A percentile compares a stretch with the other conserved stretches of the same genome.
phyloP scores from a whole-genome alignment of 139 green algal genomes.

The Chlorella sorokiniana region DNA sequence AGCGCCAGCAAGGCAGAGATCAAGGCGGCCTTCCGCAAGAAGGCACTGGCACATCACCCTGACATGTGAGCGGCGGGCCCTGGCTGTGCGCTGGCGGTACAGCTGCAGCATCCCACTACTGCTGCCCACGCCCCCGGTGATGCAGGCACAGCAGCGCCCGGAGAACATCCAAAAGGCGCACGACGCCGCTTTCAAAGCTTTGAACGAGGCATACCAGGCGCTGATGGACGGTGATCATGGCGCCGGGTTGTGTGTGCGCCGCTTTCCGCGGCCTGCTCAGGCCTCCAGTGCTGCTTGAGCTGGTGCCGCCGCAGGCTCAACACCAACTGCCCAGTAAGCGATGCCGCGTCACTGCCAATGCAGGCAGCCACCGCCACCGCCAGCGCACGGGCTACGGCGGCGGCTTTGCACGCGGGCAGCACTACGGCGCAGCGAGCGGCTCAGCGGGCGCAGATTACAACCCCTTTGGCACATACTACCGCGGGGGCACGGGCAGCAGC shows the following conservation, averaged over 20 bases:
- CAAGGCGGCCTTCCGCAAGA: slow-evolving; percentile 56
- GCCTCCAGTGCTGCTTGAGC: neutral
- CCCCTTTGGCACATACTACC: neutral
- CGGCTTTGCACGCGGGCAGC: neutral
- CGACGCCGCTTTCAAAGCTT: slow-evolving; percentile 23
- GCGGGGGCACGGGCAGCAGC: neutral
- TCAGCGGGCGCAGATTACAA: neutral
- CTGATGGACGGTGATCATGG: slow-evolving; percentile 28
- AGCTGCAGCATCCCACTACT: neutral
- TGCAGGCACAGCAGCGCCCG: slow-evolving; percentile 21
- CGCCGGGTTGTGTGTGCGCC: no score
- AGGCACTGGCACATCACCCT: slow-evolving; percentile 62
- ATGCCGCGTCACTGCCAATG: neutral
- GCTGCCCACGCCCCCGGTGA: neutral
- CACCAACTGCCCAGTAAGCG: no score
- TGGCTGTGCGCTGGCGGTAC: no score
- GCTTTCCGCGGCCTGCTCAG: no score
- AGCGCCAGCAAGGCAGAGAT: slow-evolving; percentile 52
- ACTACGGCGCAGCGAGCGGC: neutral
- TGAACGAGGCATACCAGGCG: slow-evolving; percentile 33
- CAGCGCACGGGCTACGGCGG: neutral
- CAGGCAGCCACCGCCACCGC: slow-evolving; percentile 1
- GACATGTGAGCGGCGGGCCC: slow-evolving; percentile 58
- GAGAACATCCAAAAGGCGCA: slow-evolving; percentile 14
- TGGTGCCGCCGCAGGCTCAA: neutral